Percentiles rank a stretch among this genome's conserved stretches.
phyloP scores from a whole-genome alignment of 352 stramenopile species.

The Globisporangium yorkense region DNA sequence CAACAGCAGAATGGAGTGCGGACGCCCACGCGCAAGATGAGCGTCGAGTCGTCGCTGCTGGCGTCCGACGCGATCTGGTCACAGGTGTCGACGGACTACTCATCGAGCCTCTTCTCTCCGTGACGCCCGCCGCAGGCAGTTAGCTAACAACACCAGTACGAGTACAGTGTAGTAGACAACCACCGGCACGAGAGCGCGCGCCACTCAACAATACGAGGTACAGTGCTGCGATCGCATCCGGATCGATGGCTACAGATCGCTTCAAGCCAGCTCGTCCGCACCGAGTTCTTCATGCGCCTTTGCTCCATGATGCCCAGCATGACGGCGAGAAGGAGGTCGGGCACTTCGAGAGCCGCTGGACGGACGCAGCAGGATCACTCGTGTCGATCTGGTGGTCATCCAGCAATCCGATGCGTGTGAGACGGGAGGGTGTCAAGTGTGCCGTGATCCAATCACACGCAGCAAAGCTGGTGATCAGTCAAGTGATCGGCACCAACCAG shows the following conservation, averaged over 20 bases:
- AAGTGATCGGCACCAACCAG: neutral
- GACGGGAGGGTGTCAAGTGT: neutral
- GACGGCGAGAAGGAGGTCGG: no score
- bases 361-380: no score
- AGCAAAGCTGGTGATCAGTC: neutral
- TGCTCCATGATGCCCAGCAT: no score
- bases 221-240: no score
- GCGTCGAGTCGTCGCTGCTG: slow-evolving; percentile 53
- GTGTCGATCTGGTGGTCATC: no score
- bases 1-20: neutral
- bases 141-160: neutral
- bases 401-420: neutral
- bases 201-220: no score
- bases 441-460: neutral
- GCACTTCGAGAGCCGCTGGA: no score
- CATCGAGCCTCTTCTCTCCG: slow-evolving; percentile 16
- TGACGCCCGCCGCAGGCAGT: neutral
- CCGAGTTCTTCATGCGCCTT: no score
- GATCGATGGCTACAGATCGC: no score
- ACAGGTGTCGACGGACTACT: slow-evolving; percentile 49
- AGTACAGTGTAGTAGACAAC: neutral
- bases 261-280: no score
- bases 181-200: no score
- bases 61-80: slow-evolving; percentile 62
- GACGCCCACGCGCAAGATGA: slow-evolving; percentile 39